Evolutionary conservation across 2,329 filamentous ascomycete species (phyloP), one percentile per base, ranked within the genome.

Genomic region (Plenodomus tracheiphilus): DNA sequence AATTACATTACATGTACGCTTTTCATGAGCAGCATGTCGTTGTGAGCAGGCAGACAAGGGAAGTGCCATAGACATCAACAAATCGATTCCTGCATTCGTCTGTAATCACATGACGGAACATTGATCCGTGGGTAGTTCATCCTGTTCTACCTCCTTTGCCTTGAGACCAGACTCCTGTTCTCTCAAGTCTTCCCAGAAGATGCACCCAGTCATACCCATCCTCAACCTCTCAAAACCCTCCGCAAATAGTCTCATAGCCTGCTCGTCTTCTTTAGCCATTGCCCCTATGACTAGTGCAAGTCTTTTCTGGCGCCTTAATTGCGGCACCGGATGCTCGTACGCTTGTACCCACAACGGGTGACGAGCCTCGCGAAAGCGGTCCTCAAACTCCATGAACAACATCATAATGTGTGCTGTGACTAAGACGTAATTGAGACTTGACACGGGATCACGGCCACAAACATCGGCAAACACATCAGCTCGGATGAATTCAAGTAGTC

Each of bases 401-500:
- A 53, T 19, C 43, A 58, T 47, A 15, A 58, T 47, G 35, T 53
- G 46, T 16, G 22, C 17, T 32, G 52, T 58, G 36, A 55, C 38
- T 41, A 21, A 53, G 9, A 48, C 32, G 34, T 50, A 51, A 40
- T 55, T 58, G n/a, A 58, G 16, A 30, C 51, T 53, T 16, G 54
- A 58, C n/a, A 55, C 11, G 13, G 54, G 54, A 18, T 21, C 19
- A 18, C 34, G 41, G n/a, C 51, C 54, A 38, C 54, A 58, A 19
- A 58, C 43, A 43, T 58, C 54, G 8, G 46, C 49, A 25, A 58
- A 58, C 28, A 58, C 34, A 22, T 58, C 54, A 37, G 49, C n/a
- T 16, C 49, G 51, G 32, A 58, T 47, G 6, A 49, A n/a, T 8
- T 52, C 51, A 4, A 54, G 50, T 8, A 57, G 32, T 20, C 10